Percentiles rank a stretch among this genome's conserved stretches.
phyloP scores from a whole-genome alignment of 2,329 filamentous ascomycete genomes.

The Ophiostoma perfectum region DNA sequence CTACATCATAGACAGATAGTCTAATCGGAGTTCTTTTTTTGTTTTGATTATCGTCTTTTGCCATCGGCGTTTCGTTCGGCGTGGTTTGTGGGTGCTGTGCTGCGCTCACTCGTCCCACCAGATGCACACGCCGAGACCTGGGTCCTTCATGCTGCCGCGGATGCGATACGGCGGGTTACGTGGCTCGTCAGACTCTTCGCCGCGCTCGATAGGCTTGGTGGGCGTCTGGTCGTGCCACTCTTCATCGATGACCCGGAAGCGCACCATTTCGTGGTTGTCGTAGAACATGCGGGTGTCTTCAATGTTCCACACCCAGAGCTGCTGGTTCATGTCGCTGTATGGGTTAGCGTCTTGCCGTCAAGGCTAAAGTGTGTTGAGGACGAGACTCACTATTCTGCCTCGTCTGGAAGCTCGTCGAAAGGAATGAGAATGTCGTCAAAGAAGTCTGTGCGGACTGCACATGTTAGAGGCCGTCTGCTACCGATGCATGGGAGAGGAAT shows the following conservation, averaged over 20 bases:
- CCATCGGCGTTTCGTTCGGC: background rate
- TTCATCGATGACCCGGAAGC: conserved; percentile 80
- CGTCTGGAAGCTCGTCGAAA: conserved; percentile 65
- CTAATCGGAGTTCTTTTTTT: conserved; percentile 5
- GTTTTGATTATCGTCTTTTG: background rate
- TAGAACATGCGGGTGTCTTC: conserved; percentile 74
- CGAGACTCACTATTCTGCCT: conserved; percentile 64
- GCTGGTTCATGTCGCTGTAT: conserved; percentile 62
- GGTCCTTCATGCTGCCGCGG: conserved; percentile 57
- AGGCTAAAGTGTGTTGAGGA: background rate
- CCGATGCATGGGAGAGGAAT: background rate
- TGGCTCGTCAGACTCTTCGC: conserved; percentile 50
- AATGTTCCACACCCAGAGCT: conserved; percentile 78
- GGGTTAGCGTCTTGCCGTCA: background rate
- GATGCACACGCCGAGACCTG: conserved; percentile 56
- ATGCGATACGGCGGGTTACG: conserved; percentile 68
- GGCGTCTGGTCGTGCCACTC: conserved; percentile 87
- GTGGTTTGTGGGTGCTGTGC: background rate
- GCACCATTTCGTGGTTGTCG: conserved; percentile 82
- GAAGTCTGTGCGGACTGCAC: conserved; percentile 74
- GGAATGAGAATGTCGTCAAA: conserved; percentile 89
- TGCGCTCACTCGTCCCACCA: conserved; percentile 40
- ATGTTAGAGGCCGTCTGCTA: background rate
- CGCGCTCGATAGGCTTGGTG: conserved; percentile 56
- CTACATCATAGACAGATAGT: conserved; percentile 10